Conservation (phyloP, 1,284 basidiomycete genomes). For the Puccinia hordei region DNA sequence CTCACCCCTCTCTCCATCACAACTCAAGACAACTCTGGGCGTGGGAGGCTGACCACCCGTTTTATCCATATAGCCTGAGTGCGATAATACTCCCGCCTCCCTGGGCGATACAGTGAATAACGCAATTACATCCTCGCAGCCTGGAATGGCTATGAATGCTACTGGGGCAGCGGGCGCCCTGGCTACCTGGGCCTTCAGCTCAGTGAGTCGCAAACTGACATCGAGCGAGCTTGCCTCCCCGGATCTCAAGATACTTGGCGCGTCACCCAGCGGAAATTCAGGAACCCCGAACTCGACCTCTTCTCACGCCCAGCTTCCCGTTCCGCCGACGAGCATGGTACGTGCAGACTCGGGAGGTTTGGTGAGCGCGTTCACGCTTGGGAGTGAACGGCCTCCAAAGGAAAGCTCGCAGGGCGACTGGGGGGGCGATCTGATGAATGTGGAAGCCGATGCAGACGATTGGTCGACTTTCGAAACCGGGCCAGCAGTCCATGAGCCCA, state of each 20-base stretch:
- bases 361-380: slow-evolving; percentile 2
- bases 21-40: neutral
- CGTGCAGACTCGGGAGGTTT: neutral
- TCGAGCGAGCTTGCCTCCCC: slow-evolving; percentile 30
- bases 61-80: slow-evolving; percentile 33
- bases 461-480: slow-evolving; percentile 63
- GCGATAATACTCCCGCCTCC: slow-evolving; percentile 10
- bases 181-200: slow-evolving; percentile 91
- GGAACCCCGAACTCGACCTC: slow-evolving; percentile 55
- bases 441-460: slow-evolving; percentile 85
- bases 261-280: slow-evolving; percentile 63
- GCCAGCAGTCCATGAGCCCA: slow-evolving; percentile 33
- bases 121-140: slow-evolving; percentile 56
- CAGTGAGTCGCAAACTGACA: slow-evolving; percentile 63
- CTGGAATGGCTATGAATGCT: slow-evolving; percentile 75
- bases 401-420: slow-evolving; percentile 65
- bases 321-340: neutral
- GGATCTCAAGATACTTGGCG: slow-evolving; percentile 67
- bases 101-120: slow-evolving; percentile 22
- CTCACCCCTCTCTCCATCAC: neutral
- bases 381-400: slow-evolving; percentile 60
- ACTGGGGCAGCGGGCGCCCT: slow-evolving; percentile 84
- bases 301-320: slow-evolving; percentile 3
- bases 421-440: slow-evolving; percentile 77
- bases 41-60: neutral